These are phyloP conservation scores for Karstenula rhodostoma DNA, from an alignment of 2,329 filamentous ascomycete genomes.

Conservation along the genomic window DNA sequence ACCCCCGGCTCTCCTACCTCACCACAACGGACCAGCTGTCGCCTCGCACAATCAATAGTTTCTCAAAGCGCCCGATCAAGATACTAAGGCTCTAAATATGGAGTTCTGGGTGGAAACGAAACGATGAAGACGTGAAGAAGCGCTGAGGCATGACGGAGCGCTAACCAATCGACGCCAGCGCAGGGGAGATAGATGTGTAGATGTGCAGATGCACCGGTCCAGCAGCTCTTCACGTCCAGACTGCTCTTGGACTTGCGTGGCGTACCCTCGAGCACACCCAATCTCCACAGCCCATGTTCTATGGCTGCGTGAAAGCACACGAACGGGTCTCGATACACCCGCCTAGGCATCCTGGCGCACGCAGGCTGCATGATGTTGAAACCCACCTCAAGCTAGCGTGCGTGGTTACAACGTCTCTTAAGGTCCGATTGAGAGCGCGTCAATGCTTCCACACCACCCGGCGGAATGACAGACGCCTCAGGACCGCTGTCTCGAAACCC, in stretches of 20 bases:
- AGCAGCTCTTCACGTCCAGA: not conserved
- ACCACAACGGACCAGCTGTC: constrained; percentile 29
- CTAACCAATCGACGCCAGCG: not conserved
- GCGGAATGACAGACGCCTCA: constrained; percentile 48
- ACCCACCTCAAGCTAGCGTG: constrained; percentile 43
- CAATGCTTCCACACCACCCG: constrained; percentile 40
- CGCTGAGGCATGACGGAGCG: constrained; percentile 25
- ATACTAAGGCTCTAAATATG: constrained; percentile 21
- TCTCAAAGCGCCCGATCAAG: constrained; percentile 26
- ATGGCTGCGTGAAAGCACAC: constrained; percentile 30
- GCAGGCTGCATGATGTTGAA: constrained; percentile 48
- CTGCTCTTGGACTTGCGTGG: constrained; percentile 5
- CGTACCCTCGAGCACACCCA: constrained; percentile 23
- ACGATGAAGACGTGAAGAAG: constrained; percentile 29
- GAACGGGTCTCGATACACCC: constrained; percentile 45
- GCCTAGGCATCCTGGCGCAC: constrained; percentile 35
- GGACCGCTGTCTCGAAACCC: constrained; percentile 50
- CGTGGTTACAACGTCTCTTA: constrained; percentile 37
- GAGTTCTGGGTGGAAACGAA: constrained; percentile 35
- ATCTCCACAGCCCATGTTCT: constrained; percentile 31
- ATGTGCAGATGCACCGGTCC: not conserved
- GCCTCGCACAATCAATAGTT: constrained; percentile 22
- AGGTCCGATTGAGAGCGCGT: constrained; percentile 32
- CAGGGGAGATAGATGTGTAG: not conserved
- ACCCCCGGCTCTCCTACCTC: constrained; percentile 30